Conservation (phyloP, 2,329 filamentous ascomycete genomes). For the Aureobasidium sp. region DNA sequence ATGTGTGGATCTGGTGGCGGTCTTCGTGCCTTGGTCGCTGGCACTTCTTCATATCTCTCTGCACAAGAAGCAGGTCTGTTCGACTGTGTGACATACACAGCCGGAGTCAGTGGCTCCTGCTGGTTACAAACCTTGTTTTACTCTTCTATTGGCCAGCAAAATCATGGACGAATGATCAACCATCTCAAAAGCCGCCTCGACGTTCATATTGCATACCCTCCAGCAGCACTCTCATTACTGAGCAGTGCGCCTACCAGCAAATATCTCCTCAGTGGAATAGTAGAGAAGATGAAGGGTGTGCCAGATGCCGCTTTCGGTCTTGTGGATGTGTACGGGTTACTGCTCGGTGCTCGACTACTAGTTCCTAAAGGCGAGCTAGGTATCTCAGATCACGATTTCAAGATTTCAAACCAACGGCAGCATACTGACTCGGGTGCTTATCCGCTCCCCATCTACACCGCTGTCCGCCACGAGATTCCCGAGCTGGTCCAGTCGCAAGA, state of each 20-base stretch:
- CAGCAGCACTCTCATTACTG: slow-evolving; percentile 69
- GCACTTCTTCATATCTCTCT: slow-evolving; percentile 78
- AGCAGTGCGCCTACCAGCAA: slow-evolving; percentile 91
- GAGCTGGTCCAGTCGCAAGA: slow-evolving; percentile 41
- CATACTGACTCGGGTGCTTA: slow-evolving; percentile 70
- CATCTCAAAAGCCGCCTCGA: slow-evolving; percentile 80
- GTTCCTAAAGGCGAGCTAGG: slow-evolving; percentile 78
- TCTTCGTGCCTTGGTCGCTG: slow-evolving; percentile 79
- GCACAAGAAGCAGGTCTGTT: slow-evolving; percentile 81
- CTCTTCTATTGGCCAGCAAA: slow-evolving; percentile 64
- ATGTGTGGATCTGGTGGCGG: slow-evolving; percentile 93
- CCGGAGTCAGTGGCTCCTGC: slow-evolving; percentile 90
- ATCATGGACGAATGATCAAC: slow-evolving; percentile 62
- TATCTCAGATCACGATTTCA: slow-evolving; percentile 71
- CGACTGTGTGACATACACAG: slow-evolving; percentile 90
- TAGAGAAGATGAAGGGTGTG: slow-evolving; percentile 85
- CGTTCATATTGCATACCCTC: slow-evolving; percentile 88
- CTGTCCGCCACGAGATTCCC: slow-evolving; percentile 91
- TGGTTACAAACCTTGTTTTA: slow-evolving; percentile 89
- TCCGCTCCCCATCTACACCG: slow-evolving; percentile 90
- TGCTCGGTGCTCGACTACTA: slow-evolving; percentile 75
- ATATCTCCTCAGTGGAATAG: slow-evolving; percentile 74
- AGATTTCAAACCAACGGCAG: slow-evolving; percentile 76
- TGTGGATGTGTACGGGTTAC: slow-evolving; percentile 84
- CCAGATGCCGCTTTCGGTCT: slow-evolving; percentile 74